A percentile compares a stretch with the other conserved stretches of the same genome.
Conservation (phyloP, 129 eudicot genomes). For the Heracleum sosnowskyi region DNA sequence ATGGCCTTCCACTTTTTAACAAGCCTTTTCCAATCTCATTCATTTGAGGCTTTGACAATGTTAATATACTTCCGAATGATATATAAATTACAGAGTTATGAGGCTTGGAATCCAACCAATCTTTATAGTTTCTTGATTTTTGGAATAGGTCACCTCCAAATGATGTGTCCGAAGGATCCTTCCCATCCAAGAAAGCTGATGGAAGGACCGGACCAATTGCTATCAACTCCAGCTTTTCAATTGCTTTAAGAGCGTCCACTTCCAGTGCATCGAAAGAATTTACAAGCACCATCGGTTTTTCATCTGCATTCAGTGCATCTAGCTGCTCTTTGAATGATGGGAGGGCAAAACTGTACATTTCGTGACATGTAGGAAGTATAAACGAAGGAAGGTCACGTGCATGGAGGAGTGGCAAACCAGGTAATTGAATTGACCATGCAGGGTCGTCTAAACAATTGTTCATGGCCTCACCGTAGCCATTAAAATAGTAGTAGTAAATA, state of each 20-base stretch:
- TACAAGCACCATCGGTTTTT: conserved; percentile 20
- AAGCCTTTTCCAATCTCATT: background rate
- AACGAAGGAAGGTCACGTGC: conserved; percentile 29
- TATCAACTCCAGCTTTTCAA: conserved; percentile 14
- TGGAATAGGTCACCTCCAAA: conserved; percentile 25
- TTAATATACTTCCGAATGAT: conserved; percentile 3
- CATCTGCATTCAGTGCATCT: conserved; percentile 4
- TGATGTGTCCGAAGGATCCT: conserved; percentile 22
- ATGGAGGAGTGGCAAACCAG: conserved; percentile 12
- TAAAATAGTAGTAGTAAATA: background rate
- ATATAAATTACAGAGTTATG: background rate
- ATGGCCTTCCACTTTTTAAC: background rate
- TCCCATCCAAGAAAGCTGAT: conserved; percentile 23
- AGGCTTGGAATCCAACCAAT: conserved; percentile 13
- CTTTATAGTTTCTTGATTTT: conserved; percentile 4
- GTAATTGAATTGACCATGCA: conserved; percentile 7
- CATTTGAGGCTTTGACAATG: background rate
- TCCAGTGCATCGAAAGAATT: conserved; percentile 28
- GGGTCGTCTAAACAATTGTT: background rate
- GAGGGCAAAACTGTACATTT: conserved; percentile 1
- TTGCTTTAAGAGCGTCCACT: conserved; percentile 18
- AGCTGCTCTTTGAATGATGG: conserved; percentile 19
- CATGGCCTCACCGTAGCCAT: conserved; percentile 14
- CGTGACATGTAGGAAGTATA: conserved; percentile 8
- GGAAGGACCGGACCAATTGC: conserved; percentile 32